These are phyloP conservation scores for Myrmaecium sp. DNA, from an alignment of 2,329 filamentous ascomycete genomes.

Conservation along the genomic window DNA sequence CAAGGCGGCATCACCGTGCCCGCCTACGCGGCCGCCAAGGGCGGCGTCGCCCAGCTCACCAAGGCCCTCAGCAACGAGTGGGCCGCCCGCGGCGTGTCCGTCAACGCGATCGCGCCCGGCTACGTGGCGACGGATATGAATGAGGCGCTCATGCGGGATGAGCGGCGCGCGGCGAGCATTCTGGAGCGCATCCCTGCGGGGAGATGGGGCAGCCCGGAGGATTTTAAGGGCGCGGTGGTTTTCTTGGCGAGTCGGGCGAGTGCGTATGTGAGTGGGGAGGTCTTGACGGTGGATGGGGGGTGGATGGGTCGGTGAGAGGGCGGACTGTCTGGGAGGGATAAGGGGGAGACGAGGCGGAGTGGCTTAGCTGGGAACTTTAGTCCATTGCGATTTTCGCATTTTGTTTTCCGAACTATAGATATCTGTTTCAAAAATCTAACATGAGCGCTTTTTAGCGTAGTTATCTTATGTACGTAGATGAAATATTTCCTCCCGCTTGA, in stretches of 20 bases:
- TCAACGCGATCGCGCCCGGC: constrained; percentile 79
- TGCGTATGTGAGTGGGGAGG: constrained; percentile 66
- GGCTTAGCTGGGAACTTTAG: too few relatives aligned
- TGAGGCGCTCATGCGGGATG: constrained; percentile 57
- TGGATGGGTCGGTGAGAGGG: constrained; percentile 66
- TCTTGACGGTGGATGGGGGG: constrained; percentile 72
- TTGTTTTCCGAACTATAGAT: too few relatives aligned
- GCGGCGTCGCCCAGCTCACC: constrained; percentile 68
- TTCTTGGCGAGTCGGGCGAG: constrained; percentile 64
- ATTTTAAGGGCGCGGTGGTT: constrained; percentile 72
- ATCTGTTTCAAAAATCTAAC: too few relatives aligned
- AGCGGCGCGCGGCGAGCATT: constrained; percentile 54
- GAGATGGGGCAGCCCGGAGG: constrained; percentile 66
- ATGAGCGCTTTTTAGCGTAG: too few relatives aligned
- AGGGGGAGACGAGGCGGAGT: not conserved
- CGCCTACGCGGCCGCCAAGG: constrained; percentile 75
- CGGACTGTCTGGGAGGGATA: not conserved
- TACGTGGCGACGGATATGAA: constrained; percentile 97
- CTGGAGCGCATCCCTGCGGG: constrained; percentile 67
- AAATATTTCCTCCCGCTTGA: too few relatives aligned
- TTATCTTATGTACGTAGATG: too few relatives aligned
- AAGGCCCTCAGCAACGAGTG: constrained; percentile 80
- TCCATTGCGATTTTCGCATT: too few relatives aligned
- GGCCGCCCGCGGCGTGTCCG: constrained; percentile 59
- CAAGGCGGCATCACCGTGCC: constrained; percentile 80